phyloP scores from a whole-genome alignment of 345 rosid genomes.

The Eucalyptus victrix region DNA sequence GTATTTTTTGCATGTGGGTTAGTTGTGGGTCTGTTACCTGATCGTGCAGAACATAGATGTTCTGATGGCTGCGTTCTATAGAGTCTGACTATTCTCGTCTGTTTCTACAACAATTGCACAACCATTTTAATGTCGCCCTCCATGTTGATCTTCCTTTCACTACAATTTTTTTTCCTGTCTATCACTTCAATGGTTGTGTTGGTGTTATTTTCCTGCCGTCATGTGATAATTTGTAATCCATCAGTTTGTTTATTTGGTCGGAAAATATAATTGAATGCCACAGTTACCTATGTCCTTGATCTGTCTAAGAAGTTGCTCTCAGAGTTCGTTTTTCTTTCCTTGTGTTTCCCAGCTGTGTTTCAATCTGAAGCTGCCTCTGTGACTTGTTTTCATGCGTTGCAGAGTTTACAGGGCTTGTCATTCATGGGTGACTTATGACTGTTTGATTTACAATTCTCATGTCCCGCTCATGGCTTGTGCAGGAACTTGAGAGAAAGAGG shows the following conservation, averaged over 20 bases:
- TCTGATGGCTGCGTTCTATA: background rate
- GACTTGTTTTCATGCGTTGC: background rate
- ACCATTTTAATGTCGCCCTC: background rate
- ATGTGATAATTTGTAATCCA: background rate
- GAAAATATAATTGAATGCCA: background rate
- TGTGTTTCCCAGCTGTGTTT: background rate
- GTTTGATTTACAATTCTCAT: background rate
- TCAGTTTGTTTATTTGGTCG: background rate
- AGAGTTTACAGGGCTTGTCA: background rate
- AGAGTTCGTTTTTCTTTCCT: background rate
- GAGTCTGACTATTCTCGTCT: background rate
- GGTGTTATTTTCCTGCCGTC: background rate
- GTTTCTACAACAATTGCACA: background rate
- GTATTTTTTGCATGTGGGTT: too few species aligned
- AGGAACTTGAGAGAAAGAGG: slow-evolving; percentile 84
- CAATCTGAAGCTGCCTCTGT: background rate
- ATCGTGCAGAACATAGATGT: background rate
- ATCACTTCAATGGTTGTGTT: background rate
- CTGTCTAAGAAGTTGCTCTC: background rate
- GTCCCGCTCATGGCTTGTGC: background rate
- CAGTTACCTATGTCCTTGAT: background rate
- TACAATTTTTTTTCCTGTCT: background rate
- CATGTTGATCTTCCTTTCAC: background rate
- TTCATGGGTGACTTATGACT: background rate
- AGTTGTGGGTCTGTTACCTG: background rate